These are phyloP conservation scores for Metarhizium anisopliae DNA, from an alignment of 2,329 filamentous ascomycete species.

Conservation along the genomic window DNA sequence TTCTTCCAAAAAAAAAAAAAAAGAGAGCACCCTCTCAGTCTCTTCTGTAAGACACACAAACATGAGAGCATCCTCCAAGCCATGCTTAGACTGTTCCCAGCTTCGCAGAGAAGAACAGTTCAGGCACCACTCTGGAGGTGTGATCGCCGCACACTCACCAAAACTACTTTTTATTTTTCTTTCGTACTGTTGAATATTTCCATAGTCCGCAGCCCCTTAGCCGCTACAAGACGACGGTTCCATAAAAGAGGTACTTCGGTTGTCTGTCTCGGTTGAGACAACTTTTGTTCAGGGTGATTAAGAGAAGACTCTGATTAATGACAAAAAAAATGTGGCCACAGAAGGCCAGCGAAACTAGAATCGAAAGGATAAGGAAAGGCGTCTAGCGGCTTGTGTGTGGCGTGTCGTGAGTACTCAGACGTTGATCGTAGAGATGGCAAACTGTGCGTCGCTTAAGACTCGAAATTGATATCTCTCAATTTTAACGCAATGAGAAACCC, in stretches of 20 bases:
- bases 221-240: conserved; percentile 23
- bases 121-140: background rate
- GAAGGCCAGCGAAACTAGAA: conserved; percentile 28
- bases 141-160: background rate
- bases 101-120: conserved; percentile 2
- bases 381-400: conserved; percentile 49
- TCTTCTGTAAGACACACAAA: background rate
- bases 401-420: conserved; percentile 49
- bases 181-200: conserved; percentile 8
- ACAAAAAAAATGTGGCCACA: conserved; percentile 23
- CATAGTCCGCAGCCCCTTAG: conserved; percentile 19
- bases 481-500: conserved; percentile 96
- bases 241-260: conserved; percentile 23
- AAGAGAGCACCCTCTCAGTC: background rate
- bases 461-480: conserved; percentile 1
- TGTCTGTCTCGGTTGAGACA: conserved; percentile 20
- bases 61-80: background rate
- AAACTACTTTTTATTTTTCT: conserved; percentile 8
- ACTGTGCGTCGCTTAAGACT: conserved; percentile 4
- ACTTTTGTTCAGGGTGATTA: conserved; percentile 28
- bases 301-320: conserved; percentile 30
- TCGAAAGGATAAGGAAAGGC: conserved; percentile 42
- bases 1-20: background rate
- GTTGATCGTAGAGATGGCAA: conserved; percentile 36
- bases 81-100: background rate